Evolutionary conservation across 2,329 filamentous ascomycete species (phyloP).

Genomic region (Fusarium subglutinans): DNA sequence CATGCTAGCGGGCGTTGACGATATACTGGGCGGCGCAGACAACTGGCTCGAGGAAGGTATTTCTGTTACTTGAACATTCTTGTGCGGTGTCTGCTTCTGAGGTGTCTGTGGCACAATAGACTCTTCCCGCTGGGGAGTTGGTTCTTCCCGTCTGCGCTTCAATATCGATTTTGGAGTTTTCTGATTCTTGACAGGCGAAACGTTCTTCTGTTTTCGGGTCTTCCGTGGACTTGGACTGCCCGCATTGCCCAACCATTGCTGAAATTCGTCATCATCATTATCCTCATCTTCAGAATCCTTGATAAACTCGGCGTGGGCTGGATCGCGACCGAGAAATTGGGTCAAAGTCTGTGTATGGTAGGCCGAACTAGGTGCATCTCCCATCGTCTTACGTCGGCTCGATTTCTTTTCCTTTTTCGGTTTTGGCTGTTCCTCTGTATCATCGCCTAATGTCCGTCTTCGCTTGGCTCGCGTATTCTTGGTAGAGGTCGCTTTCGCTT

Average conservation of each 20-base stretch:
- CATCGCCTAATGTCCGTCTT: slow-evolving; percentile 44
- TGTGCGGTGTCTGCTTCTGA: slow-evolving; percentile 51
- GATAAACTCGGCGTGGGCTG: slow-evolving; percentile 37
- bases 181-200: slow-evolving; percentile 20
- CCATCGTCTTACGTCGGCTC: slow-evolving; percentile 44
- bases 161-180: slow-evolving; percentile 31
- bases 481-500: slow-evolving; percentile 16
- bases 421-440: slow-evolving; percentile 27
- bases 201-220: background rate
- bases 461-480: slow-evolving; percentile 35
- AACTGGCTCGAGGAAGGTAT: slow-evolving; percentile 55
- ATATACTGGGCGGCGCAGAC: slow-evolving; percentile 51
- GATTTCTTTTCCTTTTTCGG: slow-evolving; percentile 29
- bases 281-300: slow-evolving; percentile 53
- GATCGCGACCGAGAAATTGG: slow-evolving; percentile 47
- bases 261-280: slow-evolving; percentile 42
- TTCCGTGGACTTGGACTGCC: slow-evolving; percentile 42
- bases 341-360: slow-evolving; percentile 56
- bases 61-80: slow-evolving; percentile 46
- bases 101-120: slow-evolving; percentile 57
- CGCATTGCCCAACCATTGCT: slow-evolving; percentile 46
- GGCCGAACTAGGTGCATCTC: slow-evolving; percentile 46
- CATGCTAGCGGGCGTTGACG: slow-evolving; percentile 53
- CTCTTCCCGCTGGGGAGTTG: slow-evolving; percentile 38
- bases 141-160: slow-evolving; percentile 17